Conservation (phyloP, 192 early-diverging fungal genomes). For the Coemansia sp. region DNA sequence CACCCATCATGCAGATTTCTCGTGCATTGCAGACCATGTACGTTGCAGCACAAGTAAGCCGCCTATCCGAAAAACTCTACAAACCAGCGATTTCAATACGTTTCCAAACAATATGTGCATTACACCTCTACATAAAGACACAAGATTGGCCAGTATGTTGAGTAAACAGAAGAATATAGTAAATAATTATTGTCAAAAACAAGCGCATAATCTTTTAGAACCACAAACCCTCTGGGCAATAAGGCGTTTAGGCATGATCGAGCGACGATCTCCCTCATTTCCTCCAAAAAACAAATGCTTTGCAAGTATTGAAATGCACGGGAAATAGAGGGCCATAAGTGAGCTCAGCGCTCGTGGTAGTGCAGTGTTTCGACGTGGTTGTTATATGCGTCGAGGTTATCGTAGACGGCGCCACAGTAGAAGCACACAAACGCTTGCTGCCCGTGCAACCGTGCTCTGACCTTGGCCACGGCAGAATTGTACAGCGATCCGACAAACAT, state of each 20-base stretch:
- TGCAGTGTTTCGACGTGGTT: conserved; percentile 47
- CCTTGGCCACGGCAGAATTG: conserved; percentile 19
- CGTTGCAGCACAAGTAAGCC: neutral
- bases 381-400: conserved; percentile 46
- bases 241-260: neutral
- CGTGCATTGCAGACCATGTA: too few relatives aligned
- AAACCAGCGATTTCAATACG: neutral
- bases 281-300: neutral
- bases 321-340: neutral
- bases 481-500: conserved; percentile 26
- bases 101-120: neutral
- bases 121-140: neutral
- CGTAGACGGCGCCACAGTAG: conserved; percentile 51
- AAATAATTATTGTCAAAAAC: conserved; percentile 11
- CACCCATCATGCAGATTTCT: too few relatives aligned
- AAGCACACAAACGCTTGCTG: conserved; percentile 54
- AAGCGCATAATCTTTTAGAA: neutral
- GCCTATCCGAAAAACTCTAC: neutral
- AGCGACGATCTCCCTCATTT: neutral
- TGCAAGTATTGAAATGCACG: neutral
- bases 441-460: conserved; percentile 23
- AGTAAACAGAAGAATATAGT: conserved; percentile 6
- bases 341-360: conserved; percentile 44
- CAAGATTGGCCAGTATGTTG: neutral
- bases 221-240: neutral